Conservation (phyloP, 2,329 filamentous ascomycete genomes). For the Fusarium compactum region DNA sequence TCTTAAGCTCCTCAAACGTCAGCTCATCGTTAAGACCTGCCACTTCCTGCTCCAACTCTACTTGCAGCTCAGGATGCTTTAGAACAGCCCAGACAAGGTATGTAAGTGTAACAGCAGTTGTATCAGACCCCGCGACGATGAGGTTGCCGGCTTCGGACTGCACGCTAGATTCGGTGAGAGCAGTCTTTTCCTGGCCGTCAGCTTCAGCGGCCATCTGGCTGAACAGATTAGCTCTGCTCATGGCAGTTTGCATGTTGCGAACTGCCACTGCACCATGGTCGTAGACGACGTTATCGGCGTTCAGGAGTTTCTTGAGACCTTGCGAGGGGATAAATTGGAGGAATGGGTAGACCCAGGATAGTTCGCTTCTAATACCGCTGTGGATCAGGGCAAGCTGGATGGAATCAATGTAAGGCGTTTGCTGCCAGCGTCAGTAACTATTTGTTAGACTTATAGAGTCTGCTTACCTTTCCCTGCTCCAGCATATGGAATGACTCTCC, state of each 20-base stretch:
- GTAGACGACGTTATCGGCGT: background rate
- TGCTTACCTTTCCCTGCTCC: slow-evolving; percentile 25
- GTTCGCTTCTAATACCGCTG: background rate
- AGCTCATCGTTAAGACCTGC: background rate
- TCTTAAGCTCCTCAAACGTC: background rate
- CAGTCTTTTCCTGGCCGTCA: slow-evolving; percentile 1
- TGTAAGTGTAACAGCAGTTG: slow-evolving; percentile 19
- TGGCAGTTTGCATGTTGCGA: slow-evolving; percentile 1
- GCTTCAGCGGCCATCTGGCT: slow-evolving; percentile 8
- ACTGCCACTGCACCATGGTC: background rate
- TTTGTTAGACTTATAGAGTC: too few species aligned
- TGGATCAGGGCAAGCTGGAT: background rate
- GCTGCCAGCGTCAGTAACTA: background rate
- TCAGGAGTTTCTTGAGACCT: background rate
- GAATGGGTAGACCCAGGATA: background rate
- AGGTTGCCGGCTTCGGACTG: slow-evolving; percentile 12
- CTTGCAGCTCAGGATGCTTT: background rate
- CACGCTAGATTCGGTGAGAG: rapidly evolving
- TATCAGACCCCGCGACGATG: slow-evolving; percentile 28
- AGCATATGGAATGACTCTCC: slow-evolving; percentile 33
- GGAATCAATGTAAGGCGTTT: slow-evolving; percentile 6
- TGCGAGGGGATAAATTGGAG: background rate
- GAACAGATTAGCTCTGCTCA: slow-evolving; percentile 2
- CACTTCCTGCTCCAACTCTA: slow-evolving; percentile 8
- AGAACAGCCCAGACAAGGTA: slow-evolving; percentile 34